Evolutionary conservation across 805 yeast species (phyloP).

Genomic region (Cyberlindnera samutprakarnensis): DNA sequence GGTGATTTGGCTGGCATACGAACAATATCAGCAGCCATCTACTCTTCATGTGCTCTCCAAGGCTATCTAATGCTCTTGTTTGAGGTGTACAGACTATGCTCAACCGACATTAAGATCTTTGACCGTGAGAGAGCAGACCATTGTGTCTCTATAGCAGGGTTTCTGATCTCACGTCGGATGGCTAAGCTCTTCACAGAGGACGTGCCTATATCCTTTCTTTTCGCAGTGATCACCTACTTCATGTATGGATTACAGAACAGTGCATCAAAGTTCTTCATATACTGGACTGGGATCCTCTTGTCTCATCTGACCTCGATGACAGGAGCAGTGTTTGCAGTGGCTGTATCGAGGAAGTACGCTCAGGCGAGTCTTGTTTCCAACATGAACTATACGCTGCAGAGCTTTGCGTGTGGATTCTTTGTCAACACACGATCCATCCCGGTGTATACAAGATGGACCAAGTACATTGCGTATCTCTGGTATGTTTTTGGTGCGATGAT

Average conservation of each 20-base stretch:
- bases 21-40: slow-evolving; percentile 44
- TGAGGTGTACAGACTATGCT: slow-evolving; percentile 52
- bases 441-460: slow-evolving; percentile 81
- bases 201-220: slow-evolving; percentile 50
- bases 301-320: slow-evolving; percentile 51
- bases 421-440: slow-evolving; percentile 70
- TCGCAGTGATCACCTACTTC: slow-evolving; percentile 58
- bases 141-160: slow-evolving; percentile 60
- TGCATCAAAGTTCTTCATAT: slow-evolving; percentile 45
- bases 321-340: slow-evolving; percentile 37
- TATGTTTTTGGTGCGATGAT: slow-evolving; percentile 65
- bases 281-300: slow-evolving; percentile 50
- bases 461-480: slow-evolving; percentile 71
- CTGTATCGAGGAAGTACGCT: slow-evolving; percentile 20
- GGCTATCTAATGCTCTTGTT: slow-evolving; percentile 49
- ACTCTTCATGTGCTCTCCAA: slow-evolving; percentile 46
- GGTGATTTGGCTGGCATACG: slow-evolving; percentile 55
- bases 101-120: slow-evolving; percentile 47
- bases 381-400: slow-evolving; percentile 37
- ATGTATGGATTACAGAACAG: slow-evolving; percentile 64
- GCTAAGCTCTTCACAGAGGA: slow-evolving; percentile 69
- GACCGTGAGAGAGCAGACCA: slow-evolving; percentile 70
- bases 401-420: slow-evolving; percentile 77
- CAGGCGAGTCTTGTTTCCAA: slow-evolving; percentile 18
- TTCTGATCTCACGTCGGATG: slow-evolving; percentile 57